phyloP scores from a whole-genome alignment of 306 rosid species.

The Ammopiptanthus mongolicus region DNA sequence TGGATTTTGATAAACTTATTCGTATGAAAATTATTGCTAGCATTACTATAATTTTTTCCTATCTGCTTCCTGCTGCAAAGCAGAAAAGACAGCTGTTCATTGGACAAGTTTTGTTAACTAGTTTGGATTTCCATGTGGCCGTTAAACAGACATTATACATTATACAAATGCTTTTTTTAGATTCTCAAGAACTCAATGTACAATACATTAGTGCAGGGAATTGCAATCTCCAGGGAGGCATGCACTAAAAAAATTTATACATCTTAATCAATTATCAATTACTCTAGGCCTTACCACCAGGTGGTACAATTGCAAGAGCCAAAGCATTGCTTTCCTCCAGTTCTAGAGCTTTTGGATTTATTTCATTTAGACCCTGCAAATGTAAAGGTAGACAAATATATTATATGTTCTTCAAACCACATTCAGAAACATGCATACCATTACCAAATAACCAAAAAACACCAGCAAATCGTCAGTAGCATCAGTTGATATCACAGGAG shows the following conservation, averaged over 20 bases:
- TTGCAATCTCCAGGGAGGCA: neutral
- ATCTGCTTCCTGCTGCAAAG: too few species aligned
- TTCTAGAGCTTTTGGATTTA: constrained; percentile 69
- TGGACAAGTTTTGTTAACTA: too few species aligned
- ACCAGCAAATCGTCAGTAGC: constrained; percentile 68
- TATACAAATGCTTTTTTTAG: too few species aligned
- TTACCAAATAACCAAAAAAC: constrained; percentile 7
- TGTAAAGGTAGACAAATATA: constrained; percentile 16
- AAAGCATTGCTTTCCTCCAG: constrained; percentile 78
- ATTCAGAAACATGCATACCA: constrained; percentile 1
- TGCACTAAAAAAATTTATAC: neutral
- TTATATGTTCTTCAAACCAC: constrained; percentile 8
- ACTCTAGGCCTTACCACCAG: constrained; percentile 53
- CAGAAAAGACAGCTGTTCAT: too few species aligned
- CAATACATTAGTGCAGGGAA: neutral
- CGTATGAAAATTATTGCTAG: neutral
- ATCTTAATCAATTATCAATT: constrained; percentile 7
- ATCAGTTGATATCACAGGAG: constrained; percentile 64
- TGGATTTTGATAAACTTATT: neutral
- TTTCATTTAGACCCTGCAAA: constrained; percentile 66
- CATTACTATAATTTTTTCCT: neutral
- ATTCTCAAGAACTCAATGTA: neutral
- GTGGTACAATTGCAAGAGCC: constrained; percentile 81
- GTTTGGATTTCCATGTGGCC: too few species aligned
- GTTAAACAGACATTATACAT: too few species aligned